Percentiles rank a stretch among this genome's conserved stretches.
phyloP scores from a whole-genome alignment of 805 yeast genomes.

The Schizosaccharomyces osmophilus region DNA sequence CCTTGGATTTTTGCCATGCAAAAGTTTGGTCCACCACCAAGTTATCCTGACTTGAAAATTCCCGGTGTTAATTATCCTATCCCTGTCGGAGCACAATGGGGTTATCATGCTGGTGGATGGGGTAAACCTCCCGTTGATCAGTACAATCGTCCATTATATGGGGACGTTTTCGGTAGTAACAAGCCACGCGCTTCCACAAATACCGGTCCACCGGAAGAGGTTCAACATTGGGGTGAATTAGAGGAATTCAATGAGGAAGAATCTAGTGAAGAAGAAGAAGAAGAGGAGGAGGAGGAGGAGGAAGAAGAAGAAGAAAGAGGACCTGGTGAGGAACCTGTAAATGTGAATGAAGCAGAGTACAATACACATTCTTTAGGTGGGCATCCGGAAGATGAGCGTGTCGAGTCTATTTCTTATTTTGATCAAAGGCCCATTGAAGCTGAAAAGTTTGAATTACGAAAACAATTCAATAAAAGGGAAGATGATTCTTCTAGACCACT shows the following conservation, averaged over 20 bases:
- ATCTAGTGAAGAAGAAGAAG: constrained; percentile 12
- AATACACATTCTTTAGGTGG: constrained; percentile 10
- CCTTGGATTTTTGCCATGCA: constrained; percentile 64
- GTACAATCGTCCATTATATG: constrained; percentile 14
- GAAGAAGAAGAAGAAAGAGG: constrained; percentile 16
- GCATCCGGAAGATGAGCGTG: constrained; percentile 7
- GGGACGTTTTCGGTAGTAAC: constrained; percentile 13
- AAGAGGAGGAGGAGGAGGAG: constrained; percentile 16
- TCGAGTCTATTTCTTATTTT: background rate
- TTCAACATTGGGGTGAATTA: constrained; percentile 16
- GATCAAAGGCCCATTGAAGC: background rate
- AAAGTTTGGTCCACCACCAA: constrained; percentile 58
- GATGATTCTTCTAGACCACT: background rate
- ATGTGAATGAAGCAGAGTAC: constrained; percentile 9
- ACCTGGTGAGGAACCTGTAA: constrained; percentile 6
- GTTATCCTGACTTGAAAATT: constrained; percentile 40
- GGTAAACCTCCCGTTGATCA: constrained; percentile 18
- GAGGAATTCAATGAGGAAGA: constrained; percentile 16
- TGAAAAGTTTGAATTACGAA: constrained; percentile 5
- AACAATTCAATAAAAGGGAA: background rate
- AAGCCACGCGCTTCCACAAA: constrained; percentile 3
- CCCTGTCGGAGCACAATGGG: constrained; percentile 18
- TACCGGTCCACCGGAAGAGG: constrained; percentile 8
- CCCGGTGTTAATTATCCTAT: constrained; percentile 27
- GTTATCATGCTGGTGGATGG: constrained; percentile 19